Conservation (phyloP, 768 basidiomycete genomes). For the Hygrocybe coccinea region DNA sequence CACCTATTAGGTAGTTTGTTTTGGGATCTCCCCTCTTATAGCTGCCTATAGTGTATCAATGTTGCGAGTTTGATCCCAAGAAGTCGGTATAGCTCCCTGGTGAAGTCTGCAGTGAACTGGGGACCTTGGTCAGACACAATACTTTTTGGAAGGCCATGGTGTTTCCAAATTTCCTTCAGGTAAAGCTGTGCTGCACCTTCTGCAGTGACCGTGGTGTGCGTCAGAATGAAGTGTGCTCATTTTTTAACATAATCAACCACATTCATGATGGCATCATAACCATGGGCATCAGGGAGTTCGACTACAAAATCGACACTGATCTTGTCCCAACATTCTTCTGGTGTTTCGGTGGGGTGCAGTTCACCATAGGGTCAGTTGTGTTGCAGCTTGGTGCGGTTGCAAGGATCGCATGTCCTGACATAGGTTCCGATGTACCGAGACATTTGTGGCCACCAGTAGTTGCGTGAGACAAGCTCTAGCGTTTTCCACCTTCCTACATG, state of each 20-base stretch:
- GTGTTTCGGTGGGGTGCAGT: slow-evolving; percentile 13
- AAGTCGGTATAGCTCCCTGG: slow-evolving; percentile 22
- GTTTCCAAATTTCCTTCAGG: slow-evolving; percentile 20
- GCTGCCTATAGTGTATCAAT: no score
- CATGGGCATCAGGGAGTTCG: slow-evolving; percentile 27
- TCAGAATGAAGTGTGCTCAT: slow-evolving; percentile 18
- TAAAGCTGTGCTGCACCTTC: slow-evolving; percentile 17
- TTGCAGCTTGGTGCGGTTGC: slow-evolving; percentile 10
- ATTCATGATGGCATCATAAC: slow-evolving; percentile 33
- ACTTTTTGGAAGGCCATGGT: slow-evolving; percentile 23
- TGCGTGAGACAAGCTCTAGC: slow-evolving; percentile 16
- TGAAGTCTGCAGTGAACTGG: slow-evolving; percentile 30
- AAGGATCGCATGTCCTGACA: slow-evolving; percentile 8
- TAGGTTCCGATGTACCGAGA: slow-evolving; percentile 3
- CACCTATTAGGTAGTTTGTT: no score
- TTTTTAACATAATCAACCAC: slow-evolving; percentile 22
- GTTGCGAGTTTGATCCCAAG: slow-evolving; percentile 31
- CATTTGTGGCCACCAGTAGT: slow-evolving; percentile 24
- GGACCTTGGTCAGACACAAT: slow-evolving; percentile 28
- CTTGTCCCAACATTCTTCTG: slow-evolving; percentile 25
- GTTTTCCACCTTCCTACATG: slow-evolving; percentile 31
- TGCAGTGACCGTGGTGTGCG: slow-evolving; percentile 15
- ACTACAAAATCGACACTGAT: slow-evolving; percentile 37
- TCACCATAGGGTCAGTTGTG: slow-evolving; percentile 3
- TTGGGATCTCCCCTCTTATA: no score